Evolutionary conservation across 2,329 filamentous ascomycete species (phyloP).

Genomic region (Trichoderma koningiopsis): DNA sequence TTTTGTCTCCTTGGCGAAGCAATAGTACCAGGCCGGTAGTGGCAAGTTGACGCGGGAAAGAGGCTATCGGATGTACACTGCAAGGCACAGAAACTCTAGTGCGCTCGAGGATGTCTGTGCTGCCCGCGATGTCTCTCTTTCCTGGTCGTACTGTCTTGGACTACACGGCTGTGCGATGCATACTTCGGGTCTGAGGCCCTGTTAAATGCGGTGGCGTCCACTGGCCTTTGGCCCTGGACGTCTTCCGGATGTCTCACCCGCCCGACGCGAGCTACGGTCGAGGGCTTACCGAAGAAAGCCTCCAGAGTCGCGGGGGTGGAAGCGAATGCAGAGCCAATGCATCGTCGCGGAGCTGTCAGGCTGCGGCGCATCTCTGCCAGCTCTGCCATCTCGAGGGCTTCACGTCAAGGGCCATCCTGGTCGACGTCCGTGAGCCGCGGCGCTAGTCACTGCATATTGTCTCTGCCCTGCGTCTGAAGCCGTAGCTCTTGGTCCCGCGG

Average conservation of each 20-base stretch:
- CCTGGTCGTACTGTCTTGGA: constrained; percentile 20
- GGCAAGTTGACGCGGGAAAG: not conserved
- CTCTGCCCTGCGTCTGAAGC: constrained; percentile 24
- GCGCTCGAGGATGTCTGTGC: not conserved
- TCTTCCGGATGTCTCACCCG: constrained; percentile 20
- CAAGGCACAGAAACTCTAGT: not conserved
- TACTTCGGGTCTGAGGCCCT: constrained; percentile 20
- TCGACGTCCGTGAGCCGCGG: constrained; percentile 27
- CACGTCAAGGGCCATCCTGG: constrained; percentile 3
- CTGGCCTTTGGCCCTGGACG: not conserved
- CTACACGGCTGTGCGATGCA: constrained; percentile 20
- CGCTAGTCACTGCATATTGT: constrained; percentile 15
- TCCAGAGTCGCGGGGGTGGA: not conserved
- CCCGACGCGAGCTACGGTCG: not conserved
- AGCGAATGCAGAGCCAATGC: not conserved
- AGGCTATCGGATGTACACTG: not conserved
- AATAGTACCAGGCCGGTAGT: not conserved
- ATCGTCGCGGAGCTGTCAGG: constrained; percentile 14
- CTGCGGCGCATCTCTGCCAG: not conserved
- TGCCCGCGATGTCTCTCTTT: constrained; percentile 4
- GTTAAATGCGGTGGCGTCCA: constrained; percentile 9
- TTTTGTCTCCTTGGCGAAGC: not conserved
- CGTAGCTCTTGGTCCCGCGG: constrained; percentile 8
- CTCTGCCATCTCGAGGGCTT: constrained; percentile 12
- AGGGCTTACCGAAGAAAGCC: not conserved